These are phyloP conservation scores for Fusarium neocosmosporiellum DNA, from an alignment of 2,329 filamentous ascomycete species.

Conservation along the genomic window DNA sequence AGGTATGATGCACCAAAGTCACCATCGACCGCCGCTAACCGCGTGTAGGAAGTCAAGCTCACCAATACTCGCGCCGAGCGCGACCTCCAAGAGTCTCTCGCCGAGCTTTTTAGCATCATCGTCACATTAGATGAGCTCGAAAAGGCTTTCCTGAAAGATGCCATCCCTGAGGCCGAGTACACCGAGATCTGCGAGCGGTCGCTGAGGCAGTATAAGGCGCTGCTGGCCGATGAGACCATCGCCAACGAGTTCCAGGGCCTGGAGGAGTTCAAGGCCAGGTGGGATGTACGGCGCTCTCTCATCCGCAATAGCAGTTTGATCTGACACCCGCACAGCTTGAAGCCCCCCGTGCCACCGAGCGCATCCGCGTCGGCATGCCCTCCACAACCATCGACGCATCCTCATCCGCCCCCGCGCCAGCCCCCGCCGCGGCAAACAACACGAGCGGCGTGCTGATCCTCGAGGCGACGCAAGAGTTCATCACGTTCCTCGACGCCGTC, in stretches of 20 bases:
- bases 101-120: conserved; percentile 97
- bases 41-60: conserved; percentile 89
- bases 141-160: conserved; percentile 96
- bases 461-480: conserved; percentile 96
- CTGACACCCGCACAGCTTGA: conserved; percentile 73
- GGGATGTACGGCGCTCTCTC: conserved; percentile 73
- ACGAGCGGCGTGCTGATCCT: conserved; percentile 77
- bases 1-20: conserved; percentile 65
- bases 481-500: conserved; percentile 95
- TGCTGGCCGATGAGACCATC: conserved; percentile 91
- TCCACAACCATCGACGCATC: conserved; percentile 77
- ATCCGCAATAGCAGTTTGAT: fast-evolving
- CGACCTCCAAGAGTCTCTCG: conserved; percentile 94
- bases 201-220: conserved; percentile 96
- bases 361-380: conserved; percentile 91
- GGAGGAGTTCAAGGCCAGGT: conserved; percentile 90
- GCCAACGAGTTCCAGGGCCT: conserved; percentile 86
- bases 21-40: conserved; percentile 25
- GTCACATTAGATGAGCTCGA: conserved; percentile 95
- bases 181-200: conserved; percentile 95
- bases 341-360: conserved; percentile 92
- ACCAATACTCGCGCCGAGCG: conserved; percentile 87
- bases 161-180: conserved; percentile 90
- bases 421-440: conserved; percentile 57
- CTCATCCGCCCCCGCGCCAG: conserved; percentile 58